These are phyloP conservation scores for Cercophora samala DNA, from an alignment of 495 filamentous ascomycete genomes.

Conservation along the genomic window DNA sequence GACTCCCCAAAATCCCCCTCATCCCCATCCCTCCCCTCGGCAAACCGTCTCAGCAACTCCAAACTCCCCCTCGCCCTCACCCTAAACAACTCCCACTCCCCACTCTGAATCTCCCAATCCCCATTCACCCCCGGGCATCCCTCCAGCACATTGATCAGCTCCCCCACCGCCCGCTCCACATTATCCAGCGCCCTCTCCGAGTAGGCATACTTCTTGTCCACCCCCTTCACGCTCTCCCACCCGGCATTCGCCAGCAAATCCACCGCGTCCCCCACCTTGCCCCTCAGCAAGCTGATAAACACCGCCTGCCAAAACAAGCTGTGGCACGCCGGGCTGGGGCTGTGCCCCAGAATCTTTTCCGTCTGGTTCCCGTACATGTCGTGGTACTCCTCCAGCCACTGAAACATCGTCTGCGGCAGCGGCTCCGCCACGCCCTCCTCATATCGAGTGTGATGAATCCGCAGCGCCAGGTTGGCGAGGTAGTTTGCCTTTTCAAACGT, in stretches of 20 bases:
- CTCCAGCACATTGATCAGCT: constrained; percentile 61
- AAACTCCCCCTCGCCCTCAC: constrained; percentile 62
- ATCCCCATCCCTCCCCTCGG: constrained; percentile 60
- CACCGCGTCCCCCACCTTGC: constrained; percentile 60
- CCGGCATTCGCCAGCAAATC: constrained; percentile 65
- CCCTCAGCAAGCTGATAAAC: constrained; percentile 63
- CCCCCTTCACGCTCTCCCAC: constrained; percentile 68
- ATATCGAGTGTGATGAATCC: constrained; percentile 66
- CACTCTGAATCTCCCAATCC: constrained; percentile 72
- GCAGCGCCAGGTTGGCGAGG: constrained; percentile 65
- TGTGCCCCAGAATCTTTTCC: constrained; percentile 54
- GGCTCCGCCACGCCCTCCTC: constrained; percentile 45
- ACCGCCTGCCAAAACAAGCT: constrained; percentile 76
- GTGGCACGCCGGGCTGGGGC: constrained; percentile 70
- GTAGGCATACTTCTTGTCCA: constrained; percentile 59
- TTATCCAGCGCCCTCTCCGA: constrained; percentile 66
- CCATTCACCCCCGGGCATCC: constrained; percentile 62
- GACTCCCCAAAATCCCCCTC: constrained; percentile 42
- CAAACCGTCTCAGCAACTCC: constrained; percentile 66
- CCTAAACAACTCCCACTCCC: constrained; percentile 76
- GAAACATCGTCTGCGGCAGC: constrained; percentile 68
- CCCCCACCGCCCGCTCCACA: constrained; percentile 63
- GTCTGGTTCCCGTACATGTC: constrained; percentile 58
- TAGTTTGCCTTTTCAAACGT: constrained; percentile 69
- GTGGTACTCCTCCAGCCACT: constrained; percentile 73